These are phyloP conservation scores for Phytophthora citrophthora DNA, from an alignment of 352 stramenopile species.

Conservation along the genomic window DNA sequence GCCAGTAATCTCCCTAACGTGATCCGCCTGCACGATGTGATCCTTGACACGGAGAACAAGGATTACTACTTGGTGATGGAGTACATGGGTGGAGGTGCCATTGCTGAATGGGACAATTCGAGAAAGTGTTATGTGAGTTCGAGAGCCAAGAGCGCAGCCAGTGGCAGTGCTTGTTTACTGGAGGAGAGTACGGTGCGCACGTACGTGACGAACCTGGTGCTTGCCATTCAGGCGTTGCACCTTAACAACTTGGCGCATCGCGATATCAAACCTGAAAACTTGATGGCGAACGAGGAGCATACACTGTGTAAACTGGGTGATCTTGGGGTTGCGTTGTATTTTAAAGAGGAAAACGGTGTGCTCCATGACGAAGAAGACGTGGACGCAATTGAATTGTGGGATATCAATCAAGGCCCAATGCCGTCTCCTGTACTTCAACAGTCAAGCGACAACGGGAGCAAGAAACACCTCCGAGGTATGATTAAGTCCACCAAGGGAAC, in stretches of 20 bases:
- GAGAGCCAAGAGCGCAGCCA: slow-evolving; percentile 37
- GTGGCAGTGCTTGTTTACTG: slow-evolving; percentile 41
- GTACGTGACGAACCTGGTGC: slow-evolving; percentile 65
- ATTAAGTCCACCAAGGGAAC: slow-evolving; percentile 79
- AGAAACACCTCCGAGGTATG: slow-evolving; percentile 38
- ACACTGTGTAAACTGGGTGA: slow-evolving; percentile 82
- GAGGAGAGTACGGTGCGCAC: slow-evolving; percentile 52
- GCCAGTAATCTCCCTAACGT: slow-evolving; percentile 69
- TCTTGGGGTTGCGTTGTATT: slow-evolving; percentile 83
- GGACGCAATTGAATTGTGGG: slow-evolving; percentile 53
- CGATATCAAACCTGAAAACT: slow-evolving; percentile 89
- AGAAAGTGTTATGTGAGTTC: slow-evolving; percentile 68
- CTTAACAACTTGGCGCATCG: slow-evolving; percentile 78
- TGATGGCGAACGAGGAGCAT: slow-evolving; percentile 67
- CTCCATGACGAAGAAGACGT: slow-evolving; percentile 61
- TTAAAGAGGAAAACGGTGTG: slow-evolving; percentile 58
- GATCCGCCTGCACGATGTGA: slow-evolving; percentile 76
- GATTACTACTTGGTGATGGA: slow-evolving; percentile 87
- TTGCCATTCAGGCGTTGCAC: slow-evolving; percentile 81
- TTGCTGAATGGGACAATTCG: slow-evolving; percentile 77
- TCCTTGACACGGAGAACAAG: slow-evolving; percentile 61
- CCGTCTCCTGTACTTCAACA: not conserved
- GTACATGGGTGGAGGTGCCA: slow-evolving; percentile 82
- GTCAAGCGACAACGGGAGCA: not conserved
- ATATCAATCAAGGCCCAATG: slow-evolving; percentile 35